Percentiles rank a stretch among this genome's conserved stretches.
phyloP scores from a whole-genome alignment of 2,329 filamentous ascomycete genomes.

The Cercospora sp. region DNA sequence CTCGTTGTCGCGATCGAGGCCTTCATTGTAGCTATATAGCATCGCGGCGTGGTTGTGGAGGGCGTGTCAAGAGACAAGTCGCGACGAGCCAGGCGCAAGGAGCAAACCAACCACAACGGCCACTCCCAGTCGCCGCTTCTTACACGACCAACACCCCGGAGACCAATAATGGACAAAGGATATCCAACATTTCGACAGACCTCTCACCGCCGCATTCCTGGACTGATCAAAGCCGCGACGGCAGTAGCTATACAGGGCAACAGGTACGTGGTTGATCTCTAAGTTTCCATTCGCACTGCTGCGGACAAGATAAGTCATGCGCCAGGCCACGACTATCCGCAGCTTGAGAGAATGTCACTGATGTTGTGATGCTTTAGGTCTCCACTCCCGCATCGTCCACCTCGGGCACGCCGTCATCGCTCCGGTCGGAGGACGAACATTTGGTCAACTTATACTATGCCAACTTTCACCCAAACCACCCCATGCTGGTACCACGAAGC shows the following conservation, averaged over 20 bases:
- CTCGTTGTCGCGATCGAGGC: slow-evolving; percentile 44
- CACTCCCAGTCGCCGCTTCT: slow-evolving; percentile 4
- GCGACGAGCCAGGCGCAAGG: not conserved
- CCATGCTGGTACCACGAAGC: slow-evolving; percentile 55
- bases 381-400: slow-evolving; percentile 18
- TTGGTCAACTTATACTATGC: slow-evolving; percentile 58
- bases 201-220: slow-evolving; percentile 11
- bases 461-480: slow-evolving; percentile 58
- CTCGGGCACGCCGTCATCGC: slow-evolving; percentile 45
- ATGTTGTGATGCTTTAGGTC: not conserved
- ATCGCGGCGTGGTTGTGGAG: slow-evolving; percentile 74
- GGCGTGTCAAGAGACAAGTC: slow-evolving; percentile 39
- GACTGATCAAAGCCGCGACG: slow-evolving; percentile 5
- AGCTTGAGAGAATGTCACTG: not conserved
- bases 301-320: too few species aligned
- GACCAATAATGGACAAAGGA: not conserved
- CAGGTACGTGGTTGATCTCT: not conserved
- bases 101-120: not conserved
- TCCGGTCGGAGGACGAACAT: slow-evolving; percentile 38
- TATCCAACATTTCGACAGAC: slow-evolving; percentile 2
- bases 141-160: not conserved
- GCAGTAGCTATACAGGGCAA: slow-evolving; percentile 7
- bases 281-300: not conserved
- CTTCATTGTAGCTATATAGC: slow-evolving; percentile 69
- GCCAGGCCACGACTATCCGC: not conserved